Base-by-base conservation (phyloP, 148 eudicot genomes). In the Limonium bicolor region DNA sequence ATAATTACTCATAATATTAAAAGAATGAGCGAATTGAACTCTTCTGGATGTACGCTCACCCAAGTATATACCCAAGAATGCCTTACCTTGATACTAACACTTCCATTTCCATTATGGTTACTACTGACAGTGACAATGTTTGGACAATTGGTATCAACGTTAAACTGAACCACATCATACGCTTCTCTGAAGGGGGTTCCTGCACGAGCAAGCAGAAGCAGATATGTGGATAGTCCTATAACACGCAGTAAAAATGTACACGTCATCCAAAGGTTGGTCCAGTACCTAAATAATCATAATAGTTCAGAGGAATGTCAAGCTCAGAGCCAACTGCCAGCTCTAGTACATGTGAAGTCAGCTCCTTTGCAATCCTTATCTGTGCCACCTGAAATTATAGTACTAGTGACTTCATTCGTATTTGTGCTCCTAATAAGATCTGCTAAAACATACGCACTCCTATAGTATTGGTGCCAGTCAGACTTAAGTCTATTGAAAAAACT, bases 151-250 rank as follows among this genome's bases (percentile, higher is more conserved):
- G 76, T 86, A 61, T 70, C 88, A 58, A 56, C 70, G 48, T 68
- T 68, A 53, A 78, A 69, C 21, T 53, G 59, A 45, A 46, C 41
- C 35, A 64, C 48, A 49, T 69, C 63, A 47, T 68, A 44, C 27
- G 85, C 87, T 71, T 86, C 96, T 14, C 48, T 77, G 46, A 86
- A 86, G 36, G 87, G 82, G 54, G 66, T 54, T 55, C 96, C 96
- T 77, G 66, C 49, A 20, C 56, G 50, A n/a, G n/a, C n/a, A 60
- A 33, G 27, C 10, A 63, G 64, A 26, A 14, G 18, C 16, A 41
- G 18, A 19, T 23, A 37, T 21, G n/a, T n/a, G n/a, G n/a, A n/a
- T n/a, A n/a, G n/a, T n/a, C n/a, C n/a, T n/a, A n/a, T n/a, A n/a
- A n/a, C n/a, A n/a, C n/a, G n/a, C n/a, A n/a, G n/a, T n/a, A n/a